Evolutionary conservation across 2,329 filamentous ascomycete species (phyloP), one percentile per base, ranked within the genome.

Genomic region (Colletotrichum lupini): DNA sequence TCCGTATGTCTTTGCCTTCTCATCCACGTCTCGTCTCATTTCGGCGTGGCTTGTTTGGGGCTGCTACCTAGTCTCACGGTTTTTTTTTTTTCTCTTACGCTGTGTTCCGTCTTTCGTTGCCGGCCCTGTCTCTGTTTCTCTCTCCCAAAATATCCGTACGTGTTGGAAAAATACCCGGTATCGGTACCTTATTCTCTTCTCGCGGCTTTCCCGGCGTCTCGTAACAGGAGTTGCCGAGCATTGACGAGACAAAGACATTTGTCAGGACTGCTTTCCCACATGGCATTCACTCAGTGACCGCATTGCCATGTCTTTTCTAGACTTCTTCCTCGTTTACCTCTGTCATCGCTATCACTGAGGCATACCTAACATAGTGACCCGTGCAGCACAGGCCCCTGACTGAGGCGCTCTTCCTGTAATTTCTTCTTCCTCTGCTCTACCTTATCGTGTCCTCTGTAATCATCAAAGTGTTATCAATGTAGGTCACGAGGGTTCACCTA

Each of bases 191-290:
- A 4, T 42, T 42, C 37, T 42, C 37, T n/a, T 49, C 42, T 49
- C 16, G 42, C 42, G 42, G 42, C 19, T 49, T 49, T 49, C 42
- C 42, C 42, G 42, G 42, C 7, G 42, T 19, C 42, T 67, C 52
- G 66, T 60, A 59, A 65, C 55, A 55, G 55, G 35, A 46, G 46
- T 32, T 26, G 57, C 68, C 68, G 49, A 22, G 59, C 66, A 67
- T 67, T 59, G 32, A 55, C 22, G 59, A 69, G 59, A 72, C 66
- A 49, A 32, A 58, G 59, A 46, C 59, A 64, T 65, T 73, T 60
- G 59, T 58, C 65, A 58, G n/a, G 24, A 52, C 28, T n/a, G 28
- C 68, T 61, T 63, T 63, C n/a, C 69, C 65, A 63, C 60, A 55
- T 55, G 49, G 49, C 26, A 72, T 62, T 58, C 28, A 32, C 28